A percentile compares a stretch with the other conserved stretches of the same genome.
Conservation (phyloP, 345 rosid species). For the Litchi chinensis region DNA sequence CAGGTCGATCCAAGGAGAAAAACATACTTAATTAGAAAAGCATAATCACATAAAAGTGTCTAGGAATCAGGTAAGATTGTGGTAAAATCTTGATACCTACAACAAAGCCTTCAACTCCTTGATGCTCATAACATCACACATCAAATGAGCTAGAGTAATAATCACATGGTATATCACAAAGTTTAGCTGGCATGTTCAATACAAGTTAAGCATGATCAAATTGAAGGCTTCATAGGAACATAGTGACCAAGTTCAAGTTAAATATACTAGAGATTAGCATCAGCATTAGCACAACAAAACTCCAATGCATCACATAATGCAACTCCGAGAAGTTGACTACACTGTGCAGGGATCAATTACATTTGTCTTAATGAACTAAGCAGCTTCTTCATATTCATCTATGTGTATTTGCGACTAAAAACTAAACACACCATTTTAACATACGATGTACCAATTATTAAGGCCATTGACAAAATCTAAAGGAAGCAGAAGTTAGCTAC, state of each 20-base stretch:
- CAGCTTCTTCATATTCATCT: background rate
- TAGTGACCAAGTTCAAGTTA: background rate
- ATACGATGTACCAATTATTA: background rate
- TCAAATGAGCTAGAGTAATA: background rate
- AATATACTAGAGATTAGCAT: background rate
- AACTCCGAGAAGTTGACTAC: background rate
- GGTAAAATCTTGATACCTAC: constrained; percentile 1
- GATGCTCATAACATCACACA: background rate
- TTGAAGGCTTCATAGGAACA: background rate
- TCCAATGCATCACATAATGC: background rate
- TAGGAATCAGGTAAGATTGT: background rate
- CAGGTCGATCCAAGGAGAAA: background rate
- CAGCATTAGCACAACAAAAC: background rate
- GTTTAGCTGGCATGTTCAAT: background rate
- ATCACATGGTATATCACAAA: background rate
- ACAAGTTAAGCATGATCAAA: background rate
- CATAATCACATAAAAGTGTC: background rate
- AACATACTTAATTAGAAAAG: background rate
- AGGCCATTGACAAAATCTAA: background rate
- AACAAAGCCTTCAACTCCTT: background rate
- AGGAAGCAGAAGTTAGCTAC: constrained; percentile 21
- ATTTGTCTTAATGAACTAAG: background rate
- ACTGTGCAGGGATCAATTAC: background rate
- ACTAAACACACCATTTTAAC: background rate
- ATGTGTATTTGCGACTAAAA: background rate